Evolutionary conservation across 2,329 filamentous ascomycete species (phyloP), one percentile per base, ranked within the genome.

Genomic region (Didymella exigua): DNA sequence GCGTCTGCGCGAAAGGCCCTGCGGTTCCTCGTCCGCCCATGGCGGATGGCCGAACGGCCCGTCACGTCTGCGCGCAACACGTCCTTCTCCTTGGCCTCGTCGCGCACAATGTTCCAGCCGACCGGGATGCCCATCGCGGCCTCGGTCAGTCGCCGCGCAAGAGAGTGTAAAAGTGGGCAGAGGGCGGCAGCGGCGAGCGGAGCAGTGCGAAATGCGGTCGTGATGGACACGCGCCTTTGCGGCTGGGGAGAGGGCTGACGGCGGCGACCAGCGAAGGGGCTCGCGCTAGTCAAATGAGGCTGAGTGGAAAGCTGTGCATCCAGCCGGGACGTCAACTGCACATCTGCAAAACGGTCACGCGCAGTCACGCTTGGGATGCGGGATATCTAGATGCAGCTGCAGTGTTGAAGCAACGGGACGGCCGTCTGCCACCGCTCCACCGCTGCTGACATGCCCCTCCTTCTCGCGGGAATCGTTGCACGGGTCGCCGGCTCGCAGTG

Each of bases 31-130:
- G 67, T 61, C 38, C 69, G 66, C 37, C 62, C 62, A 61, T 80
- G 82, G 56, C 85, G 82, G 65, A 87, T 87, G 36, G 82, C 74
- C 33, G 83, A 86, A 67, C 84, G 82, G 41, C 82, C 82, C 53
- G 80, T 79, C 31, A 78, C 71, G 65, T 86, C 84, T 59, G 69
- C 72, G 69, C 84, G 85, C 59, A 76, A 68, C 48, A 76, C 70
- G 54, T 77, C 73, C 49, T 77, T 78, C 21, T 73, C 70, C 56
- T 59, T 63, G 51, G 77, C 75, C 55, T 78, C 74, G 42, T 82
- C 67, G 82, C 80, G 70, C 78, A 79, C 77, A 79, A 86, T 74
- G 50, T 67, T 67, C 63, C 63, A 68, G 50, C 63, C 64, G 58
- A 86, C 79, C 58, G 79, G 80, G 65, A 82, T 76, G 64, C 80